These are phyloP conservation scores for Casuarina equisetifolia DNA, from an alignment of 306 rosid species.

Conservation along the genomic window DNA sequence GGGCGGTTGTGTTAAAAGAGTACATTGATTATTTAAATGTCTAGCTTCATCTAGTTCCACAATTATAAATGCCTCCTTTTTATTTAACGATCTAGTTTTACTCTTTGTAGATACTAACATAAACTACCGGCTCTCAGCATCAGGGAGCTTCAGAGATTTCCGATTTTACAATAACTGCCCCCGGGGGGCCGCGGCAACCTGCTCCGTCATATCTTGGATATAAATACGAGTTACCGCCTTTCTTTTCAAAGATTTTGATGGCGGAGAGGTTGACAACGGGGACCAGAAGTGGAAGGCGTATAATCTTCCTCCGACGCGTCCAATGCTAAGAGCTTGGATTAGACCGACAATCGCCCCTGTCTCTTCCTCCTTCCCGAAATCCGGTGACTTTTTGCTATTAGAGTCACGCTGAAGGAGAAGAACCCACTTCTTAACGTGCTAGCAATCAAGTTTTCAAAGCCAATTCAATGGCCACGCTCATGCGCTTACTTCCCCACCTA, in stretches of 20 bases:
- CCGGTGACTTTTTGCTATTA: neutral
- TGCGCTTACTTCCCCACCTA: constrained; percentile 30
- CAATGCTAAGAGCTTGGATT: neutral
- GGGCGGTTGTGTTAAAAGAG: too few species aligned
- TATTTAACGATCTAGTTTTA: too few species aligned
- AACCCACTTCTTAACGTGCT: neutral
- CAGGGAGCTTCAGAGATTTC: too few species aligned
- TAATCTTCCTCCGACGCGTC: neutral
- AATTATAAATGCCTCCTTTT: too few species aligned
- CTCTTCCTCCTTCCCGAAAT: neutral
- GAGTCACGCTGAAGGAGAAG: neutral
- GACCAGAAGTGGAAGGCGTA: neutral
- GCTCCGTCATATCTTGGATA: too few species aligned
- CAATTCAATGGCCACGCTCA: constrained; percentile 27
- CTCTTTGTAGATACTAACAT: too few species aligned
- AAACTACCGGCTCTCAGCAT: too few species aligned
- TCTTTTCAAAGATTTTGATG: neutral
- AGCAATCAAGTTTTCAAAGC: neutral
- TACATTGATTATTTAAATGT: too few species aligned
- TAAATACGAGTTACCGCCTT: neutral
- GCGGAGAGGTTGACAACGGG: constrained; percentile 20
- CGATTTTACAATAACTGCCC: too few species aligned
- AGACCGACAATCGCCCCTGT: neutral
- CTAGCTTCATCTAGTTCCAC: too few species aligned
- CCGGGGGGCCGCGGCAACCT: too few species aligned